phyloP scores from a whole-genome alignment of 768 basidiomycete genomes.

The Heimioporus sp. region DNA sequence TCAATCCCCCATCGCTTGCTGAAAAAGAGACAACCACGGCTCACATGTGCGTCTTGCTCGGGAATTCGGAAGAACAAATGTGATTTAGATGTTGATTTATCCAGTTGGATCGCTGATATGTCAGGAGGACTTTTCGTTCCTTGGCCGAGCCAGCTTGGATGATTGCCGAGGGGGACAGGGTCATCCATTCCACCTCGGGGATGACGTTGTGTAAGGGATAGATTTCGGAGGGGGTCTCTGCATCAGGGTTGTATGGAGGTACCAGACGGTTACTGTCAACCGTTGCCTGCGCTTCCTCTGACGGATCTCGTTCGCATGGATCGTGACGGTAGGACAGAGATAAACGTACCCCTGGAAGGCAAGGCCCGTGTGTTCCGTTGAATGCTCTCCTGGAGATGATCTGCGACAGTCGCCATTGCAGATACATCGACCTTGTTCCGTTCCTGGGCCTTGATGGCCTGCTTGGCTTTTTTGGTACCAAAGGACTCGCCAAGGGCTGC shows the following conservation, averaged over 20 bases:
- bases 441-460: constrained; percentile 79
- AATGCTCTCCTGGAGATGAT: constrained; percentile 81
- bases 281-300: constrained; percentile 66
- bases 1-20: neutral
- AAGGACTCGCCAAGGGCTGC: constrained; percentile 89
- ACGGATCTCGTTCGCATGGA: constrained; percentile 1
- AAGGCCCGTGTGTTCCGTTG: constrained; percentile 66
- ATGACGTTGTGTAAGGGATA: constrained; percentile 77
- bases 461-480: constrained; percentile 92
- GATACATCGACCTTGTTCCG: constrained; percentile 86
- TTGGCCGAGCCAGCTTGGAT: constrained; percentile 46
- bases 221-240: constrained; percentile 67
- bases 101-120: constrained; percentile 66
- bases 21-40: constrained; percentile 21
- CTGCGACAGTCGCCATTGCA: constrained; percentile 83
- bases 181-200: constrained; percentile 76
- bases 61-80: constrained; percentile 39
- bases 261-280: constrained; percentile 69
- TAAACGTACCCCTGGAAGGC: constrained; percentile 63
- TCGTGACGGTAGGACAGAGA: neutral
- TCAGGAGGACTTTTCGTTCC: constrained; percentile 56
- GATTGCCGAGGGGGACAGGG: constrained; percentile 56
- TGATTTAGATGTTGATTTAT: constrained; percentile 60
- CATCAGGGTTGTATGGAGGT: constrained; percentile 67
- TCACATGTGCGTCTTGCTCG: constrained; percentile 63